Evolutionary conservation across 257 asterid genomes (phyloP).

Genomic region (Echium plantagineum): DNA sequence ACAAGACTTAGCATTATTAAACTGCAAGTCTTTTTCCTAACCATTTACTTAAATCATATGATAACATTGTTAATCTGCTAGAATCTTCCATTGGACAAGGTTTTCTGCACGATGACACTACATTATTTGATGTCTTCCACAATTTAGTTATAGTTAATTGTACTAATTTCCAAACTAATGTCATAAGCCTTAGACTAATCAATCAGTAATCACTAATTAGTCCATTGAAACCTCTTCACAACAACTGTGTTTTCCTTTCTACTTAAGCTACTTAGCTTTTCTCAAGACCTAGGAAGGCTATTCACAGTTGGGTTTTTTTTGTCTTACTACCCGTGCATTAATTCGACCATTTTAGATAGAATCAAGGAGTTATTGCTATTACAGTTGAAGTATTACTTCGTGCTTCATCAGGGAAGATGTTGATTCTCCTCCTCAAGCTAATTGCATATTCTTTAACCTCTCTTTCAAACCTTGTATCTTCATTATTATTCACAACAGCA

Average conservation of each 20-base stretch:
- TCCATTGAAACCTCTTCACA: neutral
- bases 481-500: constrained; percentile 25
- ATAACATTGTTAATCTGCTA: neutral
- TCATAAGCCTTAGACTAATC: neutral
- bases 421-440: constrained; percentile 39
- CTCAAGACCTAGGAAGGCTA: too few species aligned
- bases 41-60: neutral
- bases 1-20: neutral
- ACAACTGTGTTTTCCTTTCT: constrained; percentile 6
- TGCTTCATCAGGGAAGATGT: constrained; percentile 33
- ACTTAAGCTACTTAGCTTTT: constrained; percentile 9
- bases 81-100: neutral
- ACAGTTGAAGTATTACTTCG: too few species aligned
- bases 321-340: too few species aligned
- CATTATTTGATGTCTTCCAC: constrained; percentile 13
- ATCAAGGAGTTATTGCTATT: too few species aligned
- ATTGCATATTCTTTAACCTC: constrained; percentile 19
- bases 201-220: neutral
- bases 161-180: neutral
- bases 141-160: constrained; percentile 1
- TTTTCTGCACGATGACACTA: neutral
- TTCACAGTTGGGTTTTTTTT: too few species aligned
- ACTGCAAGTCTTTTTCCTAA: neutral
- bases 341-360: too few species aligned
- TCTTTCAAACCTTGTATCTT: constrained; percentile 21